phyloP scores from a whole-genome alignment of 2,329 filamentous ascomycete genomes.

The Colletotrichum caudatum region DNA sequence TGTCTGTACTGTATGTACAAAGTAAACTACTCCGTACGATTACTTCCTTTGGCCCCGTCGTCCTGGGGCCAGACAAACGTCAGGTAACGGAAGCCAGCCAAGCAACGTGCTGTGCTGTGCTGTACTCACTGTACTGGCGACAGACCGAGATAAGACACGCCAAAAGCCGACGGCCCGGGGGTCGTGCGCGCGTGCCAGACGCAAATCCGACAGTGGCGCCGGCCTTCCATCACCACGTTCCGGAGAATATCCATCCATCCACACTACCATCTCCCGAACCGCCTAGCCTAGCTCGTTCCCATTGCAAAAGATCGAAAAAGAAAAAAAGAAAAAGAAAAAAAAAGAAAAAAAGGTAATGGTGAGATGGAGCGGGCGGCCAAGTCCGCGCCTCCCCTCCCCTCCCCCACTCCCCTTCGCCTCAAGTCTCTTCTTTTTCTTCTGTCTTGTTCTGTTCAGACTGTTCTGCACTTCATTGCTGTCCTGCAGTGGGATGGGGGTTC shows the following conservation, averaged over 20 bases:
- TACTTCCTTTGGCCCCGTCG: not conserved
- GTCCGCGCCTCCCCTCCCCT: too few species aligned
- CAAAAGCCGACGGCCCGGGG: not conserved
- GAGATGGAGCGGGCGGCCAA: not conserved
- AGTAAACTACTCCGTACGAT: too few species aligned
- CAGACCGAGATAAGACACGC: conserved; percentile 8
- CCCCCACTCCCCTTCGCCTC: not conserved
- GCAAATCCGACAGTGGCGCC: conserved; percentile 15
- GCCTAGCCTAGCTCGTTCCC: conserved; percentile 3
- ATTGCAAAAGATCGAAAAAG: conserved; percentile 13
- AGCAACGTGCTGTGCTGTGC: not conserved
- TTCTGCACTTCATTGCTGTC: not conserved
- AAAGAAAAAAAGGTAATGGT: conserved; percentile 21
- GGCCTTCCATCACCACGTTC: conserved; percentile 31
- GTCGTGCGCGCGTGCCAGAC: not conserved
- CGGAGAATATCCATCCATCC: conserved; percentile 2
- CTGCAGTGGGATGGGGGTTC: conserved; percentile 20
- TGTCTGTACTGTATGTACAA: too few species aligned
- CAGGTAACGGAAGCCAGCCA: not conserved
- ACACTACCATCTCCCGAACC: conserved; percentile 3
- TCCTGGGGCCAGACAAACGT: too few species aligned
- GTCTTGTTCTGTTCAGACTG: not conserved
- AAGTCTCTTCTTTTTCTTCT: not conserved
- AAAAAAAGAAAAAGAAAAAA: too few species aligned
- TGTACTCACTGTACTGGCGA: not conserved